A percentile compares a stretch with the other conserved stretches of the same genome.
These are phyloP conservation scores for Endotrypanum monterogeii DNA, from an alignment of 208 protist species.

Conservation along the genomic window DNA sequence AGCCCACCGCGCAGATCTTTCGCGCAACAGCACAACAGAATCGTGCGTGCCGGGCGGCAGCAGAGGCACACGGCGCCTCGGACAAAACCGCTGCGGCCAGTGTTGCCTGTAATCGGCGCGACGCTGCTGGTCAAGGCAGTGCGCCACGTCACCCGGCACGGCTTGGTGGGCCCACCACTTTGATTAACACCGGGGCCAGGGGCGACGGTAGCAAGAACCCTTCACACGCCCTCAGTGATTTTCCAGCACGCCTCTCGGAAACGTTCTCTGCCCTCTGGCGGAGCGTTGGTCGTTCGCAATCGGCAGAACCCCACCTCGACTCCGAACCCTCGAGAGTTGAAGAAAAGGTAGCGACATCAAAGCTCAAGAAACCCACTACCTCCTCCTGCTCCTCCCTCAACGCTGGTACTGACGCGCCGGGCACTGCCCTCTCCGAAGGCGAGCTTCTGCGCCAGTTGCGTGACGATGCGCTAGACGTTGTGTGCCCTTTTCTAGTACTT, in stretches of 20 bases:
- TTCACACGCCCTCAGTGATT: slow-evolving; percentile 16
- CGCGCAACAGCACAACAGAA: slow-evolving; percentile 22
- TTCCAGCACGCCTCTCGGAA: slow-evolving; percentile 29
- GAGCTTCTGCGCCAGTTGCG: slow-evolving; percentile 27
- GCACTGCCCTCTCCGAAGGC: slow-evolving; percentile 8
- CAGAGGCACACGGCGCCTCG: not conserved
- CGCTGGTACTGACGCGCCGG: not conserved
- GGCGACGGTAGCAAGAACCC: slow-evolving; percentile 7
- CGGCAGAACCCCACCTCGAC: not conserved
- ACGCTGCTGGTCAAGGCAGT: not conserved
- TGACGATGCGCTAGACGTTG: slow-evolving; percentile 30
- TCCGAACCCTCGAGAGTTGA: not conserved
- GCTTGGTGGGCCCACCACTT: not conserved
- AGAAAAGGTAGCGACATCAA: not conserved
- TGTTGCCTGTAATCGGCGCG: slow-evolving; percentile 3
- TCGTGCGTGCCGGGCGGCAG: slow-evolving; percentile 19
- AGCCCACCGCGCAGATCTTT: slow-evolving; percentile 19
- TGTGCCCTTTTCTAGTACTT: slow-evolving; percentile 30
- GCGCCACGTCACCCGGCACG: not conserved
- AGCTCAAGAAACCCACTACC: not conserved
- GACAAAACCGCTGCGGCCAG: not conserved
- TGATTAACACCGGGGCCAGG: not conserved
- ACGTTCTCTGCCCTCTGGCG: slow-evolving; percentile 29
- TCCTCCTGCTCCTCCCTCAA: not conserved
- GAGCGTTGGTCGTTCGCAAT: not conserved